These are phyloP conservation scores for Phytophthora parvispora DNA, from an alignment of 352 stramenopile genomes.

Conservation along the genomic window DNA sequence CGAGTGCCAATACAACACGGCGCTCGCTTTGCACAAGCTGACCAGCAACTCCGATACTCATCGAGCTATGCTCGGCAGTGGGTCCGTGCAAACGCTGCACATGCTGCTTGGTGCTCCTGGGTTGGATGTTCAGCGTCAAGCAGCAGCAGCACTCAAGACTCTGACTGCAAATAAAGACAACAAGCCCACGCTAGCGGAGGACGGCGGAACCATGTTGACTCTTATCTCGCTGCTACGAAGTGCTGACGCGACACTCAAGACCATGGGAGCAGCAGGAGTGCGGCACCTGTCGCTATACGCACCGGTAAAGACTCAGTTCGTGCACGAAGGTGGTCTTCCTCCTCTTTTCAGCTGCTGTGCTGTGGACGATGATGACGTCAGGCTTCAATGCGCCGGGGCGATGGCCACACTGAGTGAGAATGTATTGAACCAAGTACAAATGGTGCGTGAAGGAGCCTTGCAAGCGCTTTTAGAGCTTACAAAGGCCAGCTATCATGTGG, in stretches of 20 bases:
- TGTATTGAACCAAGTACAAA: slow-evolving; percentile 88
- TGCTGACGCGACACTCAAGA: slow-evolving; percentile 82
- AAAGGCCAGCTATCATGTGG: slow-evolving; percentile 66
- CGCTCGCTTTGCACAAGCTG: slow-evolving; percentile 93
- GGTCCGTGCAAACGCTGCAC: slow-evolving; percentile 72
- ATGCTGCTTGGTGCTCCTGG: slow-evolving; percentile 76
- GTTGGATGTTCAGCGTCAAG: slow-evolving; percentile 88
- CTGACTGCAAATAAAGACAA: slow-evolving; percentile 92
- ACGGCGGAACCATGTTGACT: slow-evolving; percentile 82
- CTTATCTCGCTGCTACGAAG: slow-evolving; percentile 89
- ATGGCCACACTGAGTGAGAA: slow-evolving; percentile 95
- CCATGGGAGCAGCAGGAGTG: slow-evolving; percentile 89
- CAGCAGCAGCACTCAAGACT: slow-evolving; percentile 93
- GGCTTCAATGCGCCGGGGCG: slow-evolving; percentile 90
- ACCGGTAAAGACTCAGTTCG: slow-evolving; percentile 75
- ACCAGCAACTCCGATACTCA: slow-evolving; percentile 80
- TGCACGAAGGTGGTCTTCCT: slow-evolving; percentile 71
- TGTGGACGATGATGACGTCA: slow-evolving; percentile 81
- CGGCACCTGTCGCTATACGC: slow-evolving; percentile 90
- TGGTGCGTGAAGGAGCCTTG: slow-evolving; percentile 86
- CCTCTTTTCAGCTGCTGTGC: slow-evolving; percentile 74
- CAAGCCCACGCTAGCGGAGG: slow-evolving; percentile 90
- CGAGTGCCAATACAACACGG: slow-evolving; percentile 92
- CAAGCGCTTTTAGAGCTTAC: slow-evolving; percentile 78
- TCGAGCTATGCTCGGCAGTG: slow-evolving; percentile 67